phyloP scores from a whole-genome alignment of 257 asterid species.

The Solanum bulbocastanum region DNA sequence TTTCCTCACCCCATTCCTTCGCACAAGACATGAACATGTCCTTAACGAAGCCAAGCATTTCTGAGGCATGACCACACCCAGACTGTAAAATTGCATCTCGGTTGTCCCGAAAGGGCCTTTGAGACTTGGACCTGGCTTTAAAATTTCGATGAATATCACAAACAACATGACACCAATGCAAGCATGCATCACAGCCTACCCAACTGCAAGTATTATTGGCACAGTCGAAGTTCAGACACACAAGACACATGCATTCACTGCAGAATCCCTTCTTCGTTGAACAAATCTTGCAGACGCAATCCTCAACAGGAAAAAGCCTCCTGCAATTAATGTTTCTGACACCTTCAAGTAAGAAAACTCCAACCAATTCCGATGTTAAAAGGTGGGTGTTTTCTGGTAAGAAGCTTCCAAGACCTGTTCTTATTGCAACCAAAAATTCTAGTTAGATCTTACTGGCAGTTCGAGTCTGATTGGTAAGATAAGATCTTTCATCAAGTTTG shows the following conservation, averaged over 20 bases:
- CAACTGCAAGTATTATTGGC: constrained; percentile 93
- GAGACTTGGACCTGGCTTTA: constrained; percentile 61
- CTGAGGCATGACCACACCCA: constrained; percentile 84
- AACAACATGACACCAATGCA: constrained; percentile 87
- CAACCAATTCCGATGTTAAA: constrained; percentile 49
- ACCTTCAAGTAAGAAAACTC: constrained; percentile 68
- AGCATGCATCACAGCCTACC: constrained; percentile 95
- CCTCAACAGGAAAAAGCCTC: constrained; percentile 70
- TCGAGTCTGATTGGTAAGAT: constrained; percentile 56
- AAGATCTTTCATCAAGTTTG: constrained; percentile 67
- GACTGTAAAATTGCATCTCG: constrained; percentile 84
- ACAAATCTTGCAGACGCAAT: constrained; percentile 85
- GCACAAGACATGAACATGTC: constrained; percentile 68
- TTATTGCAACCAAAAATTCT: constrained; percentile 58
- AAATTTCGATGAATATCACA: constrained; percentile 60
- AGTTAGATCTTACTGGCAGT: constrained; percentile 64
- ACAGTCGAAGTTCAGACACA: constrained; percentile 74
- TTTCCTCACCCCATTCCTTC: constrained; percentile 60
- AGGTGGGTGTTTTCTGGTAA: constrained; percentile 29
- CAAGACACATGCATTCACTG: constrained; percentile 96
- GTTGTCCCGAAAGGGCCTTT: constrained; percentile 55
- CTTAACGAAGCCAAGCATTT: constrained; percentile 93
- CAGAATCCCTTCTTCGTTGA: constrained; percentile 75
- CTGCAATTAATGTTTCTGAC: constrained; percentile 66
- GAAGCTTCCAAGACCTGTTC: constrained; percentile 56